Base-by-base conservation (phyloP, 257 asterid genomes). In the Cordia subcordata region DNA sequence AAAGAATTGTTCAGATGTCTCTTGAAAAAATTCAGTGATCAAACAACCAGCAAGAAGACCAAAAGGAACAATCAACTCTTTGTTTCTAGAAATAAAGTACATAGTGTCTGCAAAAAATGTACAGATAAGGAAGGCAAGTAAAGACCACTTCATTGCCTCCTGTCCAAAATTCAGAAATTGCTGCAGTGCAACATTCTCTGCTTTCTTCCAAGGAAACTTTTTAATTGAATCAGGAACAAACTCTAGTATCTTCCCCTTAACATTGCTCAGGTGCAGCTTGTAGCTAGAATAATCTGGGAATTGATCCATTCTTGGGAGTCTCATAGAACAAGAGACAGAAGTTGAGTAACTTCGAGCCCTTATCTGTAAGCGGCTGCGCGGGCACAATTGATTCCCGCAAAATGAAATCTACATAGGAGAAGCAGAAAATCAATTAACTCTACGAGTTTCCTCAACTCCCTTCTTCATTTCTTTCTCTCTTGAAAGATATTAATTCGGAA, bases 201-300 rank as follows among this genome's bases (percentile, higher is more conserved):
- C 83, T 73, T 76, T 72, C 69, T 72, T 71, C 90, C 87, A 87
- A n/a, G 85, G 90, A 60, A 82, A 82, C 4, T 55, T 62, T 65
- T 80, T 80, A 46, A 75, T 61, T 8, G 85, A 58, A 64, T 58
- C 86, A 44, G 85, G 94, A 59, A 69, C n/a, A 40, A 45, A 4
- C 53, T 71, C 63, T 72, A 64, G 59, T 64, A 82, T 18, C 51
- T 77, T 78, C 57, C 70, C 72, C 72, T 68, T 55, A 20, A 72
- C 61, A 55, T 57, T 13, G 39, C 66, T 65, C 60, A 73, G 42
- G 38, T 69, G 49, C 68, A 39, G 58, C 65, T 63, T 60, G 55
- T 75, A 66, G 67, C 68, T 80, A 42, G 69, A 51, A 22, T 81
- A 79, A 12, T 76, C 74, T 1, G 56, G 16, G 51, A 63, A 75